These are phyloP conservation scores for Ramicandelaber brevisporus DNA, from an alignment of 192 early-diverging fungal genomes.

Conservation along the genomic window DNA sequence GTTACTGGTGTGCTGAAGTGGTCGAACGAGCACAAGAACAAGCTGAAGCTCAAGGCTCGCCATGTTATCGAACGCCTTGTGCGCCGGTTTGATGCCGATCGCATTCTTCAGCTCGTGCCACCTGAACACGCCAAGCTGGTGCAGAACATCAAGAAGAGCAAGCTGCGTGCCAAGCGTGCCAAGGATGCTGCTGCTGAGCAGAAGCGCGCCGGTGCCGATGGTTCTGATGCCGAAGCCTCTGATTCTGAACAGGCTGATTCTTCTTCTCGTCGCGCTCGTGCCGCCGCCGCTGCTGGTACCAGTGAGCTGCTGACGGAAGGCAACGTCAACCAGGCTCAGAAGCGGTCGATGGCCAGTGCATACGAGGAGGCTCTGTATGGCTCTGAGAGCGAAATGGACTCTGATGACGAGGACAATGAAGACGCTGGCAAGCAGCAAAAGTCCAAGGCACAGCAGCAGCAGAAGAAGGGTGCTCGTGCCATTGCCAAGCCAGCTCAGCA, in stretches of 20 bases:
- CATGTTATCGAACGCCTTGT: slow-evolving; percentile 84
- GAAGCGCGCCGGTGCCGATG: slow-evolving; percentile 12
- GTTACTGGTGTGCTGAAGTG: slow-evolving; percentile 51
- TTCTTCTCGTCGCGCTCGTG: too few species aligned
- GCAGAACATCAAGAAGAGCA: slow-evolving; percentile 75
- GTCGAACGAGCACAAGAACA: slow-evolving; percentile 61
- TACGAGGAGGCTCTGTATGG: slow-evolving; percentile 83
- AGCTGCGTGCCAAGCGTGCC: slow-evolving; percentile 52
- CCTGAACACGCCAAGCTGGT: slow-evolving; percentile 73
- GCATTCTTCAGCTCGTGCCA: slow-evolving; percentile 52
- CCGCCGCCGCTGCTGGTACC: slow-evolving; percentile 9
- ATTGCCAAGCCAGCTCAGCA: neutral
- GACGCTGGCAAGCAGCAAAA: slow-evolving; percentile 6
- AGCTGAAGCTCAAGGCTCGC: slow-evolving; percentile 73
- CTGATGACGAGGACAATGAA: slow-evolving; percentile 35
- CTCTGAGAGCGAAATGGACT: slow-evolving; percentile 71
- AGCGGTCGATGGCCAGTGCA: slow-evolving; percentile 35
- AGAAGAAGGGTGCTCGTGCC: slow-evolving; percentile 7
- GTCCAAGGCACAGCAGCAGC: slow-evolving; percentile 6
- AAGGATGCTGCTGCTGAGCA: slow-evolving; percentile 12
- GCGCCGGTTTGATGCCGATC: slow-evolving; percentile 52
- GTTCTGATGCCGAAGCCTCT: slow-evolving; percentile 16
- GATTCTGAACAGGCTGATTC: too few species aligned
- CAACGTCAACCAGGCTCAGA: too few species aligned
- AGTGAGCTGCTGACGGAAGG: too few species aligned